Base-by-base conservation (phyloP, 116 monocot genomes). In the Posidonia oceanica region DNA sequence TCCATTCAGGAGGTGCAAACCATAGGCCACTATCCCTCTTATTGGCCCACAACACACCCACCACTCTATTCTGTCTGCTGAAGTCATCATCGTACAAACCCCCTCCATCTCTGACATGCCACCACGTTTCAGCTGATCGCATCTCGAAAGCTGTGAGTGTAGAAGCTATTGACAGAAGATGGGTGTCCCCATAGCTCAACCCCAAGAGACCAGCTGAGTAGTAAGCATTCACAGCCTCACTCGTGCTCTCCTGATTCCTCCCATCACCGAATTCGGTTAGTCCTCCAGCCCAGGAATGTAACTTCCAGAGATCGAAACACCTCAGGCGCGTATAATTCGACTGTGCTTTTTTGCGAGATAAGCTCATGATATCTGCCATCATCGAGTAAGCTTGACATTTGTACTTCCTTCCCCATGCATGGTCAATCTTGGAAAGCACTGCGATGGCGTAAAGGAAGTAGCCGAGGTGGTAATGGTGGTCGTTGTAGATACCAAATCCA, bases 221-320 rank as follows among this genome's bases (percentile, higher is more conserved):
- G 77, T 97, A 97, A 3, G 85, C 97, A 57, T 89, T 89, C 62
- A 97, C 87, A 0, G 92, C 97, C 79, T 97, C 97, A 55, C 97
- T 97, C 0, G 97, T 92, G 87, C 97, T 97, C 82, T 97, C 97
- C 75, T 97, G 97, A 36, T 97, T 97, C 79, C 97, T 71, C 22
- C 97, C 97, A 53, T 97, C 97, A 0, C 52, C 92, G 21, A 97
- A 97, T 60, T 92, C 97, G 0, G 97, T 97, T 65, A 97, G 70
- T 12, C 92, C 97, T 1, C 92, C 92, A 1, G 97, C 92, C 97
- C 97, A 97, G 6, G 97, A 97, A 39, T 97, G 97, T 73, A 97
- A 75, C 83, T 87, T 92, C 97, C 97, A 97, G n/a, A 87, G 69
- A 68, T 97, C 97, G 17, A 97, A 92, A 75, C 86, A 87, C 64